Evolutionary conservation across 2,329 filamentous ascomycete species (phyloP).

Genomic region (Lachnellula suecica): DNA sequence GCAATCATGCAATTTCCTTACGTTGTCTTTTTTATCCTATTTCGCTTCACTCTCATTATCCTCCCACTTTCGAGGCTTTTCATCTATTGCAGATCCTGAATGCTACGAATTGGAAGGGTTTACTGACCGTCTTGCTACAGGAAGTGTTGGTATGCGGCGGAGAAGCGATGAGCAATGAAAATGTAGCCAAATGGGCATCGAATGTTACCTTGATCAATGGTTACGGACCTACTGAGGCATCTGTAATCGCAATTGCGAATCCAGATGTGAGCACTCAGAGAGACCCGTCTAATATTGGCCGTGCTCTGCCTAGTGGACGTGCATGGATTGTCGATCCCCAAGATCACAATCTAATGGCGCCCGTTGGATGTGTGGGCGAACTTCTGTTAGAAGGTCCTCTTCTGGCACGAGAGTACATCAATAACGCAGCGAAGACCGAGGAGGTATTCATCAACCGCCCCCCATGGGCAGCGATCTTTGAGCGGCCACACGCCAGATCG

Average conservation of each 20-base stretch:
- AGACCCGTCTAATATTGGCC: constrained; percentile 23
- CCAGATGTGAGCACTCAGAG: background rate
- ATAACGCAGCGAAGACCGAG: constrained; percentile 55
- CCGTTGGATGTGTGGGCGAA: constrained; percentile 30
- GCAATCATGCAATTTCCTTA: too few species aligned
- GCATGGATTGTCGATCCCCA: constrained; percentile 38
- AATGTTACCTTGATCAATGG: constrained; percentile 38
- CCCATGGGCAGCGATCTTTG: background rate
- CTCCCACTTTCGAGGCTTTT: too few species aligned
- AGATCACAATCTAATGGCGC: constrained; percentile 19
- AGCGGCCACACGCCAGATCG: background rate
- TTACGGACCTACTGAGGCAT: constrained; percentile 37
- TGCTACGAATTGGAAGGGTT: too few species aligned
- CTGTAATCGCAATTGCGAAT: constrained; percentile 3
- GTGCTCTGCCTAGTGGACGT: constrained; percentile 13
- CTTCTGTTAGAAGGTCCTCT: constrained; percentile 45
- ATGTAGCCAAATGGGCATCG: constrained; percentile 37
- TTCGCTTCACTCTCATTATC: too few species aligned
- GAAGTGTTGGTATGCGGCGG: constrained; percentile 22
- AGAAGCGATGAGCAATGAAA: constrained; percentile 35
- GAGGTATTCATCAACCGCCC: constrained; percentile 52
- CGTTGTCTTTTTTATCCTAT: too few species aligned
- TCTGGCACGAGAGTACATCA: constrained; percentile 62
- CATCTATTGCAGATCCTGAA: too few species aligned
- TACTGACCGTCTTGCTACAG: constrained; percentile 9